Evolutionary conservation across 768 basidiomycete species (phyloP).

Genomic region (Tylopilus subfusipes): DNA sequence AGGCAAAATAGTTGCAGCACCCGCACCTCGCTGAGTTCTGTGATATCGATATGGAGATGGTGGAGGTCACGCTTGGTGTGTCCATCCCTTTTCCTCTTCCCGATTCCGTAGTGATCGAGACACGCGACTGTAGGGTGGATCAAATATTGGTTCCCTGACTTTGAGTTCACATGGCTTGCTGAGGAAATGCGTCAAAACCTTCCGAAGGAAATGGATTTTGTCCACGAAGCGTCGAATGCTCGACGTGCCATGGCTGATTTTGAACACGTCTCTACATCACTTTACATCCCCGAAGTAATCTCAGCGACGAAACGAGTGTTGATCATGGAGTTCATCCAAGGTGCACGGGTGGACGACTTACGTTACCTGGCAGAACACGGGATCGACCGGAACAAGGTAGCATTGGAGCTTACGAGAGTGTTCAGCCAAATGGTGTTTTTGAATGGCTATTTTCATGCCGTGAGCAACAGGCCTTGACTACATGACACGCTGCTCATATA

Average conservation of each 20-base stretch:
- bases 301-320: slow-evolving; percentile 80
- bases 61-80: slow-evolving; percentile 67
- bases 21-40: slow-evolving; percentile 91
- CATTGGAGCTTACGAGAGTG: slow-evolving; percentile 84
- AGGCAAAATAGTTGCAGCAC: slow-evolving; percentile 66
- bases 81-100: neutral
- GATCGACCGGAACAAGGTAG: slow-evolving; percentile 93
- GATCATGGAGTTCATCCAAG: slow-evolving; percentile 93
- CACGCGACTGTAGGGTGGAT: slow-evolving; percentile 58
- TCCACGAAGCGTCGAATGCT: slow-evolving; percentile 86
- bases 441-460: slow-evolving; percentile 87
- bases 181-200: slow-evolving; percentile 94
- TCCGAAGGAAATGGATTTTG: slow-evolving; percentile 94
- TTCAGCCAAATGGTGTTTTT: slow-evolving; percentile 95
- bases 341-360: slow-evolving; percentile 85
- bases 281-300: slow-evolving; percentile 86
- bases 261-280: slow-evolving; percentile 59
- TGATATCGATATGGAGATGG: slow-evolving; percentile 86
- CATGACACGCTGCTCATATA: slow-evolving; percentile 13
- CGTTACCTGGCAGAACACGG: slow-evolving; percentile 73
- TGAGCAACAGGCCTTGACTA: slow-evolving; percentile 35
- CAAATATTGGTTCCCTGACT: slow-evolving; percentile 91
- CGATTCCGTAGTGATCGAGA: neutral
- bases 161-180: slow-evolving; percentile 90
- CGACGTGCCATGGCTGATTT: slow-evolving; percentile 71